Conservation (phyloP, 805 yeast genomes). For the Blastobotrys attinorum region DNA sequence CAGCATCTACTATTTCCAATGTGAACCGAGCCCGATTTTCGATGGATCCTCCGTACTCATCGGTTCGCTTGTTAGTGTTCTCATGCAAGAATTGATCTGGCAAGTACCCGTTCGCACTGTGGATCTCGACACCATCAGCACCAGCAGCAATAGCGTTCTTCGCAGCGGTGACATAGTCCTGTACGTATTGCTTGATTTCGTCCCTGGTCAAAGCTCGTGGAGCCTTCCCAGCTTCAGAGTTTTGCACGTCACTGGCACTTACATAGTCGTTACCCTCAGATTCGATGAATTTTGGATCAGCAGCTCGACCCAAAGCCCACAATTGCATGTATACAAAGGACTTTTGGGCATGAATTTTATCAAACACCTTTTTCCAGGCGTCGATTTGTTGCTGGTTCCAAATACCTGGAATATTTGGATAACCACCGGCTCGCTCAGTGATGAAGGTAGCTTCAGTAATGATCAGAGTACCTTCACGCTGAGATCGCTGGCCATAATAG, state of each 20-base stretch:
- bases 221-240: background rate
- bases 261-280: background rate
- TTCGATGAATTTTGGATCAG: background rate
- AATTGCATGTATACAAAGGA: slow-evolving; percentile 37
- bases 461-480: slow-evolving; percentile 48
- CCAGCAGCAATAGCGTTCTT: slow-evolving; percentile 44
- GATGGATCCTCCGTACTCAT: slow-evolving; percentile 52
- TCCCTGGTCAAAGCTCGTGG: slow-evolving; percentile 37
- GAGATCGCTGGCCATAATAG: slow-evolving; percentile 52
- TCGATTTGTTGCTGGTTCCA: slow-evolving; percentile 25
- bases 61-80: slow-evolving; percentile 43
- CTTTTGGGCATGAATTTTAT: slow-evolving; percentile 38
- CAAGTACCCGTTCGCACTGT: slow-evolving; percentile 57
- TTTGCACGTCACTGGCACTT: background rate
- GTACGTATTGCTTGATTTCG: slow-evolving; percentile 38
- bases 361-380: slow-evolving; percentile 34
- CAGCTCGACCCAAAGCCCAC: slow-evolving; percentile 39
- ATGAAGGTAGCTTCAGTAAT: slow-evolving; percentile 52
- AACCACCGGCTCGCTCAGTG: slow-evolving; percentile 33
- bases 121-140: slow-evolving; percentile 57
- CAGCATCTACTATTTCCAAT: slow-evolving; percentile 43
- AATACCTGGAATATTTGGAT: slow-evolving; percentile 22
- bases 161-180: slow-evolving; percentile 45
- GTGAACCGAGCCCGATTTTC: slow-evolving; percentile 46
- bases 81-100: slow-evolving; percentile 39